Percentiles rank a stretch among this genome's conserved stretches.
Conservation (phyloP, 1,284 basidiomycete genomes). For the Moesziomyces globuligerus region DNA sequence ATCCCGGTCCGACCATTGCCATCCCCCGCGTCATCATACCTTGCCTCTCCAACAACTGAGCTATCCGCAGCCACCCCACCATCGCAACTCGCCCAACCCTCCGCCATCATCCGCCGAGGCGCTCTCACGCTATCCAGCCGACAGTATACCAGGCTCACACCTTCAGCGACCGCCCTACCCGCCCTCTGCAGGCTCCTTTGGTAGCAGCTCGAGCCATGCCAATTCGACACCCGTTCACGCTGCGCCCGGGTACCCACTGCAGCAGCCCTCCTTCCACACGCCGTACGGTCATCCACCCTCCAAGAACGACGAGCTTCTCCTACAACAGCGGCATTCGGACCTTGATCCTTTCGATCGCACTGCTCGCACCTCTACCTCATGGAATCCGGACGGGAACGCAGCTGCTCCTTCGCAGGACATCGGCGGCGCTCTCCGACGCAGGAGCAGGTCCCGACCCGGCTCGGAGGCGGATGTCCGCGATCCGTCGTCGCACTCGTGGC, state of each 20-base stretch:
- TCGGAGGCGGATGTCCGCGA: constrained; percentile 17
- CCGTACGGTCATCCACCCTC: constrained; percentile 20
- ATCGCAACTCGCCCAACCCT: constrained; percentile 15
- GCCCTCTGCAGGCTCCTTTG: constrained; percentile 15
- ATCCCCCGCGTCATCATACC: constrained; percentile 4
- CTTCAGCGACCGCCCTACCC: constrained; percentile 21
- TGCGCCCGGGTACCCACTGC: constrained; percentile 21
- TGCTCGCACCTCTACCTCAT: constrained; percentile 1
- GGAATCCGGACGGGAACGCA: constrained; percentile 13
- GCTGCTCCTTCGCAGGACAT: constrained; percentile 5
- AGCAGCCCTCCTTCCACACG: constrained; percentile 21
- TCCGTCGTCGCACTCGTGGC: constrained; percentile 12
- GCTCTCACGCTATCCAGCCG: constrained; percentile 8
- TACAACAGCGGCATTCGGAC: constrained; percentile 26
- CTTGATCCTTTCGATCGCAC: constrained; percentile 8
- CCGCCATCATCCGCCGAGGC: constrained; percentile 6
- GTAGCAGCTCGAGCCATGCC: constrained; percentile 9
- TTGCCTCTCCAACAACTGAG: constrained; percentile 21
- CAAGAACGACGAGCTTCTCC: constrained; percentile 6
- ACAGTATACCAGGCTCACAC: constrained; percentile 1
- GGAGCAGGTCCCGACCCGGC: constrained; percentile 8
- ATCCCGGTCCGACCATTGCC: constrained; percentile 13
- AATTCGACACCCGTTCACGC: constrained; percentile 9
- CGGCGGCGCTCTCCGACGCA: constrained; percentile 1
- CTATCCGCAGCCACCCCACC: constrained; percentile 19